Conservation (phyloP, 768 basidiomycete species). For the Trametes sanguinea region DNA sequence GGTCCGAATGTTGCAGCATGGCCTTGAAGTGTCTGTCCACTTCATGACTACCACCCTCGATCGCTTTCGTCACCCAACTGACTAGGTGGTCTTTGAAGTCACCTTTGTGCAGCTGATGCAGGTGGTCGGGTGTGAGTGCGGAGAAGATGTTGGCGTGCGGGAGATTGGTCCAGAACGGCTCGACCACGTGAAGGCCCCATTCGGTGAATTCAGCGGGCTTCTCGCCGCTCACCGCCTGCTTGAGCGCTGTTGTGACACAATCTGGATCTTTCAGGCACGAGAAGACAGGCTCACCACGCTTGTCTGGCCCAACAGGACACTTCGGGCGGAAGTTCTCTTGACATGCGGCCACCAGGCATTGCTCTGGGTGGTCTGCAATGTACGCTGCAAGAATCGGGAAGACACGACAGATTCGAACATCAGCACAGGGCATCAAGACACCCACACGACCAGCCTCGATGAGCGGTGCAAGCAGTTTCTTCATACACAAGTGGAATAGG, state of each 20-base stretch:
- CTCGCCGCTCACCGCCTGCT: neutral
- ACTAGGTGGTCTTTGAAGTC: constrained; percentile 47
- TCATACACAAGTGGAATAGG: constrained; percentile 31
- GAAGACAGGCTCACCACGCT: constrained; percentile 18
- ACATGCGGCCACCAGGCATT: constrained; percentile 27
- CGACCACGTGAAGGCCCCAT: constrained; percentile 17
- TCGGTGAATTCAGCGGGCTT: constrained; percentile 10
- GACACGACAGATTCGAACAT: constrained; percentile 24
- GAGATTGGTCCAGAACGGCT: constrained; percentile 46
- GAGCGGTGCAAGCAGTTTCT: constrained; percentile 24
- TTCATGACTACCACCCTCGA: constrained; percentile 28
- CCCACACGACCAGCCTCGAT: constrained; percentile 25
- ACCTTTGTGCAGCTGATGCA: constrained; percentile 53
- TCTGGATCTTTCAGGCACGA: constrained; percentile 5
- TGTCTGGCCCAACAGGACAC: constrained; percentile 16
- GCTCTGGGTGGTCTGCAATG: constrained; percentile 33
- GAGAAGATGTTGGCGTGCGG: constrained; percentile 43
- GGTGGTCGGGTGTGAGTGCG: constrained; percentile 42
- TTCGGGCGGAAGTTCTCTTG: constrained; percentile 28
- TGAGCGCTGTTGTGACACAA: neutral
- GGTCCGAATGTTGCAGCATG: constrained; percentile 34
- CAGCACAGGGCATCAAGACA: constrained; percentile 27
- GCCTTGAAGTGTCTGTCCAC: constrained; percentile 40
- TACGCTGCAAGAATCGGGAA: constrained; percentile 31
- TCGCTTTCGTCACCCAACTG: constrained; percentile 24